Base-by-base conservation (phyloP, 306 rosid species). In the Castanospermum australe region DNA sequence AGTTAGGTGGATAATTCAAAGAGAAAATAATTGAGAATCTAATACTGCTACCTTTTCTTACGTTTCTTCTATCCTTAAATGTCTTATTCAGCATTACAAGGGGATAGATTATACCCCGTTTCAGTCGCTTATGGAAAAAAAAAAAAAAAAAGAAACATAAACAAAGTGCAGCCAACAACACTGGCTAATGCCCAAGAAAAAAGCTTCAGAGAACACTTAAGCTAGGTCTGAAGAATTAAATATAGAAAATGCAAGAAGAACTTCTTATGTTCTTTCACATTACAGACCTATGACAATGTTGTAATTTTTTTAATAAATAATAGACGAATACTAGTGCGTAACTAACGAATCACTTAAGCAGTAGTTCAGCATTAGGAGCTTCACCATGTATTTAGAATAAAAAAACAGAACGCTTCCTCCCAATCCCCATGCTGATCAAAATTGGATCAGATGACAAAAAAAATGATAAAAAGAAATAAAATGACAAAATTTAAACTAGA, bases 21-120 rank as follows among this genome's bases (percentile, higher is more conserved):
- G n/a, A 33, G 36, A 13, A 54, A 32, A 36, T 9, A 61, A 5
- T 25, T 45, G 55, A 42, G 57, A n/a, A 35, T 59, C 67, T 55
- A 54, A 65, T 41, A 13, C 54, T 9, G 20, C 2, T 17, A 18
- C 33, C 35, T 20, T 8, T 30, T 6, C 48, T 8, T 17, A 60
- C 11, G 25, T 65, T 72, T 73, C n/a, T 41, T 21, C 39, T 22
- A 66, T 8, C 24, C 18, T 64, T 8, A 71, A 55, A 20, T 44
- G 76, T 13, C 3, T 32, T 42, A 44, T 55, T 81, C 75, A 65
- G 74, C 63, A 54, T n/a, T 52, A 36, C 62, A 59, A 60, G 41
- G 18, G 48, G 48, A 74, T 22, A 33, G 6, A 24, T 55, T 17
- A 64, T 20, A 73, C 75, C 10, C 33, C 13, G 10, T 50, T 18